Evolutionary conservation across 2,329 filamentous ascomycete species (phyloP), one percentile per base, ranked within the genome.

Genomic region (Aspergillus hortae): DNA sequence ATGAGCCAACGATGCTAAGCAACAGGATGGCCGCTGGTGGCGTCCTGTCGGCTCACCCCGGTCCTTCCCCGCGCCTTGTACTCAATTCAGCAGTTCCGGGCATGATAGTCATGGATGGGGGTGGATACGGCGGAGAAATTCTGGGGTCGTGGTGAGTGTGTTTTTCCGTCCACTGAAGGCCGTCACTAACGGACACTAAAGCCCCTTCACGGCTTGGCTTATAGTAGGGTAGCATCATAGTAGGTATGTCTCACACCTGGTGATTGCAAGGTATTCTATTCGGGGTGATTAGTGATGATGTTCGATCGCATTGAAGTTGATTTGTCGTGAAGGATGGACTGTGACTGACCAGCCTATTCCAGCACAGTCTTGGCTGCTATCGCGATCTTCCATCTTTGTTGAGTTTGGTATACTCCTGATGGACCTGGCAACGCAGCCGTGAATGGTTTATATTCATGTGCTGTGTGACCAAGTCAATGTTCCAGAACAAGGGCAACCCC

Each of bases 71-170:
- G 48, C 53, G 36, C 53, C 40, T 30, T 47, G 44, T 43, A 38
- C 44, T 51, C 44, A 14, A 48, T 44, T 33, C 23, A 50, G 46
- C 44, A 49, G 47, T 42, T 49, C 49, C 43, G 53, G 44, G 53
- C 49, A 45, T 56, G 23, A 23, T 6, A 23, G 23, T 49, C 30
- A 25, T 15, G 19, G 32, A 25, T 33, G n/a, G 21, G 4, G 25
- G 51, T 55, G 52, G 54, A 47, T 56, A 52, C 54, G 41, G 47
- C 56, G 56, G 56, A 56, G 54, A 58, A 58, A 58, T 56, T 55
- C 21, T 43, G 49, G 27, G 35, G 43, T 50, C 9, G 32, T 45
- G 44, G 33, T 41, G 45, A 42, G 40, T 49, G 44, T 27, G 42
- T 46, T 58, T 58, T 58, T 57, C 55, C 50, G 50, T 57, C 56